These are phyloP conservation scores for Talaromyces sp. DNA, from an alignment of 2,329 filamentous ascomycete genomes.

Conservation along the genomic window DNA sequence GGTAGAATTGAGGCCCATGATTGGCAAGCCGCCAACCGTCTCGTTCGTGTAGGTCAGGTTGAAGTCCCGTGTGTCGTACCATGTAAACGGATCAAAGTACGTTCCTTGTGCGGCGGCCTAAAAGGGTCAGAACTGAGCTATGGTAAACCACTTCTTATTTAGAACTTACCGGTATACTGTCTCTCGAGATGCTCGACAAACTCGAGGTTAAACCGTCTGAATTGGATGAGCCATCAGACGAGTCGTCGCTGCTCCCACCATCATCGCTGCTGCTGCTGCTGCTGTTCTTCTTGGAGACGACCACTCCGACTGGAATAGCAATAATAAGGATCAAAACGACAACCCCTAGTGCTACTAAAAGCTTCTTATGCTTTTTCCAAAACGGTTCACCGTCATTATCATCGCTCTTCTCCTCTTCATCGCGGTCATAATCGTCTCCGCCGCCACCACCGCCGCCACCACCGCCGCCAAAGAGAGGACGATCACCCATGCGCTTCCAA, in stretches of 20 bases:
- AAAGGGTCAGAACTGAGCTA: conserved; percentile 10
- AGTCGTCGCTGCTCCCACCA: background rate
- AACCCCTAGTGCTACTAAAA: conserved; percentile 53
- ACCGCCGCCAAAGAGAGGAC: conserved; percentile 25
- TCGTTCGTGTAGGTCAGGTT: conserved; percentile 88
- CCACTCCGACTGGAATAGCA: conserved; percentile 62
- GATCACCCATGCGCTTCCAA: conserved; percentile 31
- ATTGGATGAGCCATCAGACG: conserved; percentile 20
- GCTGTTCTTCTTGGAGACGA: conserved; percentile 59
- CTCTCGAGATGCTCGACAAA: conserved; percentile 50
- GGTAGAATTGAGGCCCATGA: conserved; percentile 80
- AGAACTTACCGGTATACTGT: conserved; percentile 53
- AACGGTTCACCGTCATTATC: conserved; percentile 15
- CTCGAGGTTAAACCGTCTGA: conserved; percentile 37
- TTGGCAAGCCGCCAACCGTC: conserved; percentile 76
- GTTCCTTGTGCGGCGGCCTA: conserved; percentile 61
- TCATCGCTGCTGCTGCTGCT: conserved; percentile 2
- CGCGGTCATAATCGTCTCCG: conserved; percentile 10
- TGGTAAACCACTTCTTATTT: background rate
- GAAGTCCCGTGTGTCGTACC: conserved; percentile 86
- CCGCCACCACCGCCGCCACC: conserved; percentile 17
- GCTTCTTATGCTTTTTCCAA: conserved; percentile 39
- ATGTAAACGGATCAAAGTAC: conserved; percentile 81
- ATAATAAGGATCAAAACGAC: conserved; percentile 57
- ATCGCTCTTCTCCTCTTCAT: conserved; percentile 21